Percentiles rank a stretch among this genome's conserved stretches.
Conservation (phyloP, 257 asterid species). For the Solanum chaucha region DNA sequence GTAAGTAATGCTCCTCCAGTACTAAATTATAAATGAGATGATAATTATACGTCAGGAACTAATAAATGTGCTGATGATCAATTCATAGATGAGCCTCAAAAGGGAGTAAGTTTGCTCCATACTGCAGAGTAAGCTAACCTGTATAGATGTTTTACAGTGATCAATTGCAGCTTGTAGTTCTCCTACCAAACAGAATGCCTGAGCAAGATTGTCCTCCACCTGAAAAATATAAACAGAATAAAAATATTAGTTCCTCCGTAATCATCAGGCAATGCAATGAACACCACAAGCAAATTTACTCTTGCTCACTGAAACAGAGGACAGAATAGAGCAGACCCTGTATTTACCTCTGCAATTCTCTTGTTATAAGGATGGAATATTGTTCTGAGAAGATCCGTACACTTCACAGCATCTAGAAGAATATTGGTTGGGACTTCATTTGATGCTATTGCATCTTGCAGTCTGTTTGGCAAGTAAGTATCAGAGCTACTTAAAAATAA, state of each 20-base stretch:
- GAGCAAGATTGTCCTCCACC: conserved; percentile 79
- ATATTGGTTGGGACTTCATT: conserved; percentile 22
- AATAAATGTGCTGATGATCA: background rate
- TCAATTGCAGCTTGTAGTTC: conserved; percentile 48
- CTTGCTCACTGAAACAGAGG: background rate
- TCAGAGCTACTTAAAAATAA: background rate
- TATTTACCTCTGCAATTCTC: conserved; percentile 75
- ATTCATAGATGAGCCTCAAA: background rate
- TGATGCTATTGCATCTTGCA: conserved; percentile 53
- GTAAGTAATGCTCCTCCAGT: background rate
- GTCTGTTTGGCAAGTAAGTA: conserved; percentile 19
- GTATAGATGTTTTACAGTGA: conserved; percentile 70
- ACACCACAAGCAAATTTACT: background rate
- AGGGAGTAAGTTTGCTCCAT: background rate
- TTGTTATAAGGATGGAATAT: conserved; percentile 65
- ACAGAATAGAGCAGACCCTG: background rate
- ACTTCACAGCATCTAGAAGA: conserved; percentile 35
- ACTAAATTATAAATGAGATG: background rate
- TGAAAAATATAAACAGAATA: conserved; percentile 10
- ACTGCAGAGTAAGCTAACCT: conserved; percentile 25
- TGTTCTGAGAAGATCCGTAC: conserved; percentile 22
- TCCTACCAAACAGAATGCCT: conserved; percentile 62
- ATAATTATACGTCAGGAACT: background rate
- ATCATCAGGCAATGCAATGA: background rate
- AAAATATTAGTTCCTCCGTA: background rate